A percentile compares a stretch with the other conserved stretches of the same genome.
phyloP scores from a whole-genome alignment of 768 basidiomycete species.

The Tulasnella sp. region DNA sequence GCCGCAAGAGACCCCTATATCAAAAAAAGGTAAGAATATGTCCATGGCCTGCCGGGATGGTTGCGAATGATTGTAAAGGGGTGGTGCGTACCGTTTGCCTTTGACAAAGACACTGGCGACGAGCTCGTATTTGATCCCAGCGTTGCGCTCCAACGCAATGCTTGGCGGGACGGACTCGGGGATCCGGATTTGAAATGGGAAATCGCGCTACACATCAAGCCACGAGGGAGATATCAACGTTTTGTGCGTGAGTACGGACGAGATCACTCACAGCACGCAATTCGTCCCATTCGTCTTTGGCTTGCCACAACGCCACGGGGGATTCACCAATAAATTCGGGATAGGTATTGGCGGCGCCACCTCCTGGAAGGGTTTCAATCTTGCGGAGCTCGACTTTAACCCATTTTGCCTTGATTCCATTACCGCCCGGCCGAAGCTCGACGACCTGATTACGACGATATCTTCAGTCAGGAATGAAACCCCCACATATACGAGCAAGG shows the following conservation, averaged over 20 bases:
- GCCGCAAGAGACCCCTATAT: constrained; percentile 65
- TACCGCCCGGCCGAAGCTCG: constrained; percentile 60
- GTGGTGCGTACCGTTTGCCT: constrained; percentile 53
- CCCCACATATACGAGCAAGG: constrained; percentile 17
- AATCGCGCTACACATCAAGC: constrained; percentile 51
- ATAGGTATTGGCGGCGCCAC: constrained; percentile 55
- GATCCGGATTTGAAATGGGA: constrained; percentile 80
- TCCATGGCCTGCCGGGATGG: background rate
- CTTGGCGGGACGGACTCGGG: constrained; percentile 87
- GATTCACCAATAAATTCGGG: constrained; percentile 71
- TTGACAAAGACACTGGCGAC: constrained; percentile 76
- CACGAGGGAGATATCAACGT: constrained; percentile 1
- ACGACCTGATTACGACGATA: constrained; percentile 43
- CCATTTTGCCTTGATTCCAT: constrained; percentile 83
- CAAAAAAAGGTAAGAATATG: background rate
- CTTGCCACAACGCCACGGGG: constrained; percentile 72
- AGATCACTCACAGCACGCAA: constrained; percentile 47
- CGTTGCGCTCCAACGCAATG: constrained; percentile 63
- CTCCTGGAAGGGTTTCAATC: constrained; percentile 70
- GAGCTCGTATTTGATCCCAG: constrained; percentile 82
- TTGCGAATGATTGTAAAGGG: no score
- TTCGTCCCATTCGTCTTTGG: constrained; percentile 58
- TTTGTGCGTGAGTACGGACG: background rate
- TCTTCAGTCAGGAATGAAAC: constrained; percentile 6
- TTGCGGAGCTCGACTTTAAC: constrained; percentile 84